Evolutionary conservation across 73 alveolate genomes (phyloP), one percentile per base, ranked within the genome.

Genomic region (Effrenium voratum): DNA sequence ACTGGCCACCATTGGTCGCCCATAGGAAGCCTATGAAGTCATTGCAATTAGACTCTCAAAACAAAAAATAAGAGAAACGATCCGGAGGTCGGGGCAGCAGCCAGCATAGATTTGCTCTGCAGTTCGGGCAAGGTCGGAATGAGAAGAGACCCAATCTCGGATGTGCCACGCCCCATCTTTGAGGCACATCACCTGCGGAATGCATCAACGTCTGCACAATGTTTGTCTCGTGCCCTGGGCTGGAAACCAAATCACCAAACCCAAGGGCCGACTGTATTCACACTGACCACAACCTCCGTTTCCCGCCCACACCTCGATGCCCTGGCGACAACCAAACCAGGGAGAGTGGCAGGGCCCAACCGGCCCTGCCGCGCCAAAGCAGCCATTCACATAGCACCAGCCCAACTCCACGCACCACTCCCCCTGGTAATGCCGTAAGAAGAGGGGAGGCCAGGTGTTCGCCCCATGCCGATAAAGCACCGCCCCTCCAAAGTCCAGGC

Each of bases 321-420:
- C 91, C 32, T 81, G 91, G 49, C 91, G 91, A 34, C 91, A 81
- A 72, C 91, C 91, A 0, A 28, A 2, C 91, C 73, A 81, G 47
- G 91, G 91, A 43, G 49, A 5, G 49, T 47, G 50, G 73, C 91
- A 81, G 63, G 59, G 22, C 13, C 36, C 55, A 36, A 1, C 41
- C 0, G 86, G 60, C 86, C n/a, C 2, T 10, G 75, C 36, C 16
- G 34, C 5, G 75, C 75, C 4, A 38, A 32, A 26, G 63, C 96
- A 90, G 43, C 73, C 86, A 36, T 68, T 28, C 19, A 50, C 45
- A 40, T 90, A 90, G 86, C 96, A 90, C 96, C 96, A 90, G 45
- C 96, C 96, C 86, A 90, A 6, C 75, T 90, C 96, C 19, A 90
- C 75, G 47, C 86, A 90, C 96, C 82, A 73, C 22, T 90, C 86